Conservation (phyloP, 257 asterid genomes). For the Ajuga chamaepitys region DNA sequence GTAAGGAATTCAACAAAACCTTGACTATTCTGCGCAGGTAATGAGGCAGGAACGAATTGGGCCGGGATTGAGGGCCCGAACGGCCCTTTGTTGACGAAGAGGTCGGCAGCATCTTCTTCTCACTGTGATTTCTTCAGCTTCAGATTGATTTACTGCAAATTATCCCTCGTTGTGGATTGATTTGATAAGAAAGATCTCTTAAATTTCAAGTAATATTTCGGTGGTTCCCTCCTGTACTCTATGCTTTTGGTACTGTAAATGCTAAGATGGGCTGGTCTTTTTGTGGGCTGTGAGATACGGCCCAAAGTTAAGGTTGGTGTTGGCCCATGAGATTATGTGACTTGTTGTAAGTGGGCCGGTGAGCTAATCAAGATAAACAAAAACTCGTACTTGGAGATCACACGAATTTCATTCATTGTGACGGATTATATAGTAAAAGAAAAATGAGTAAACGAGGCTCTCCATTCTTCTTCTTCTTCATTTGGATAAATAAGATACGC, state of each 20-base stretch:
- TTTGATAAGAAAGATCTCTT: constrained; percentile 29
- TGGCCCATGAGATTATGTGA: no score
- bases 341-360: no score
- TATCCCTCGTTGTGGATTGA: constrained; percentile 7
- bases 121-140: constrained; percentile 9
- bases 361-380: no score
- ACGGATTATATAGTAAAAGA: no score
- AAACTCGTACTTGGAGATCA: no score
- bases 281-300: not conserved
- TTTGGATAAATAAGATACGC: no score
- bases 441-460: no score
- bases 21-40: constrained; percentile 90
- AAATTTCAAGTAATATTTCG: constrained; percentile 12
- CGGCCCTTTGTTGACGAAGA: constrained; percentile 63
- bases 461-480: no score
- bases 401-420: no score
- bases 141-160: not conserved
- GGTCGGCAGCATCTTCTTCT: constrained; percentile 72
- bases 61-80: constrained; percentile 57
- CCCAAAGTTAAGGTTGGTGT: not conserved
- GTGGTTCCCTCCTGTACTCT: constrained; percentile 10
- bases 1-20: constrained; percentile 33
- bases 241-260: constrained; percentile 18
- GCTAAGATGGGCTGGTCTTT: constrained; percentile 10
- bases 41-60: constrained; percentile 66